Conservation (phyloP, 257 asterid species). For the Primulina huaijiensis region DNA sequence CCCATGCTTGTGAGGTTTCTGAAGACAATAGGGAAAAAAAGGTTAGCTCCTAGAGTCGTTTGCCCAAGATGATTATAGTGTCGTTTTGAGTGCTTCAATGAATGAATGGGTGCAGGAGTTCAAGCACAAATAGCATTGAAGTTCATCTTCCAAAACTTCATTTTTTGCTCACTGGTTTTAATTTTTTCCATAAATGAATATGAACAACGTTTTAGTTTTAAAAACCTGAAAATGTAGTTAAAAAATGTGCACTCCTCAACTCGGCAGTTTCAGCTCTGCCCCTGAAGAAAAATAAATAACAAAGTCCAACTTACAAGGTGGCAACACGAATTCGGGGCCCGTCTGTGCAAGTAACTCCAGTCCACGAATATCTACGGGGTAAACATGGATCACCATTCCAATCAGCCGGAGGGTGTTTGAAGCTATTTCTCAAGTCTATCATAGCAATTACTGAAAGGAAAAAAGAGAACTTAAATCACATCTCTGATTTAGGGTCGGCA, state of each 20-base stretch:
- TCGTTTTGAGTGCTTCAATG: neutral
- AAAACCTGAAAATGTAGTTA: too few species aligned
- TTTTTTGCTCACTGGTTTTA: too few species aligned
- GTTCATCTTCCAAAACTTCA: too few species aligned
- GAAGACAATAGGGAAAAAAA: constrained; percentile 16
- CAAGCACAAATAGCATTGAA: neutral
- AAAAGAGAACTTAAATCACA: neutral
- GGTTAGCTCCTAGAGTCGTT: constrained; percentile 5
- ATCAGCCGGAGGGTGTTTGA: constrained; percentile 73
- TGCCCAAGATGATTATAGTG: neutral
- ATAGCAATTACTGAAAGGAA: constrained; percentile 63
- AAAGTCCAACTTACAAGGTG: constrained; percentile 60
- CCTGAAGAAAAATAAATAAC: neutral
- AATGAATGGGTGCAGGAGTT: neutral
- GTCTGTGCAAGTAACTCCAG: constrained; percentile 78
- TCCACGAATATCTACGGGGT: constrained; percentile 75
- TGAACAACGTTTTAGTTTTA: too few species aligned
- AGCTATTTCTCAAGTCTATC: constrained; percentile 54
- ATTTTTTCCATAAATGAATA: too few species aligned
- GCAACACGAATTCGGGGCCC: constrained; percentile 65
- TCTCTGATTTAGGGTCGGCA: neutral
- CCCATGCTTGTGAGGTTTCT: constrained; percentile 78
- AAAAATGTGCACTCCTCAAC: neutral
- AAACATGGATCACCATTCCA: constrained; percentile 98
- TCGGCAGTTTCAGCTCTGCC: neutral